A percentile compares a stretch with the other conserved stretches of the same genome.
These are phyloP conservation scores for Periconia sp. DNA, from an alignment of 2,329 filamentous ascomycete species.

Conservation along the genomic window DNA sequence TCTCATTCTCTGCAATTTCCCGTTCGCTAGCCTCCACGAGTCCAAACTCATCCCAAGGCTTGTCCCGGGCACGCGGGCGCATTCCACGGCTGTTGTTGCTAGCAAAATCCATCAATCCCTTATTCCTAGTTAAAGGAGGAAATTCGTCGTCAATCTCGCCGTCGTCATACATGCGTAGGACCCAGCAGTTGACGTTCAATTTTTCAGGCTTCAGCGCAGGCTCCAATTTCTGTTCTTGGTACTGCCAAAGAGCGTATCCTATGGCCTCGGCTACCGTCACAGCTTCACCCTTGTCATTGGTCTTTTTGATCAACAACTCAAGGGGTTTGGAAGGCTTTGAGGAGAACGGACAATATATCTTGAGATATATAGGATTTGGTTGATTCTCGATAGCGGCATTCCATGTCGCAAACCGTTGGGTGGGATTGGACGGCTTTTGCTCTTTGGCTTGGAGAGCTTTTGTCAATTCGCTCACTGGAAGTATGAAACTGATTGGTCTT, in stretches of 20 bases:
- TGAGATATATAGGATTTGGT: constrained; percentile 69
- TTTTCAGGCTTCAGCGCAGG: constrained; percentile 67
- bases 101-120: constrained; percentile 75
- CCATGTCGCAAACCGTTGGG: constrained; percentile 74
- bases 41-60: constrained; percentile 80
- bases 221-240: constrained; percentile 73
- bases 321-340: constrained; percentile 64
- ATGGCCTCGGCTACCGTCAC: constrained; percentile 81
- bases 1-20: constrained; percentile 70
- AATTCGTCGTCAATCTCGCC: constrained; percentile 87
- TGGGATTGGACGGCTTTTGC: constrained; percentile 68
- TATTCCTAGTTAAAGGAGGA: constrained; percentile 73
- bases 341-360: constrained; percentile 76
- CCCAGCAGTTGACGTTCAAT: constrained; percentile 80
- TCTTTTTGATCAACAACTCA: constrained; percentile 71
- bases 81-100: constrained; percentile 72
- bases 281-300: constrained; percentile 68
- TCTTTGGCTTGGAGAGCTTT: constrained; percentile 73
- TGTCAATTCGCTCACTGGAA: constrained; percentile 71
- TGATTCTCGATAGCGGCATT: constrained; percentile 74
- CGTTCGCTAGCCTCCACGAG: constrained; percentile 71
- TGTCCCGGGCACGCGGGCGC: constrained; percentile 68
- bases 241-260: constrained; percentile 75
- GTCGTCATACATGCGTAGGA: constrained; percentile 78
- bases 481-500: constrained; percentile 69